These are phyloP conservation scores for Raffaelea albimanens DNA, from an alignment of 2,329 filamentous ascomycete genomes.

Conservation along the genomic window DNA sequence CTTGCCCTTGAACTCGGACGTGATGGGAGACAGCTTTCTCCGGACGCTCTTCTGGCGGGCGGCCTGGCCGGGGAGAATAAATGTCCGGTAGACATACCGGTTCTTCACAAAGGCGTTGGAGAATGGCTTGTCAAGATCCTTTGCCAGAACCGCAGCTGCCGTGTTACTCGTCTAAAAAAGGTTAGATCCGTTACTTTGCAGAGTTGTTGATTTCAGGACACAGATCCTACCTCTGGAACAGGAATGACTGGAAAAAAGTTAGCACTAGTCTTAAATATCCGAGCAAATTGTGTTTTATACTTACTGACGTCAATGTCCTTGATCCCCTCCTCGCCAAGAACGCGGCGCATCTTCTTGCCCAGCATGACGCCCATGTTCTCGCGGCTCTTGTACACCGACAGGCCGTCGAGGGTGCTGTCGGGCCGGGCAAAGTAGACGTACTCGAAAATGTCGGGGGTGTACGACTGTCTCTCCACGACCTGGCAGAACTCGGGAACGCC, in stretches of 20 bases:
- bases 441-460: conserved; percentile 81
- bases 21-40: conserved; percentile 80
- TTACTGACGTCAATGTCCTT: conserved; percentile 60
- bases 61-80: conserved; percentile 67
- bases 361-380: conserved; percentile 81
- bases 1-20: conserved; percentile 71
- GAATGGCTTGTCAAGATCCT: conserved; percentile 66
- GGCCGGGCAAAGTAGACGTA: conserved; percentile 81
- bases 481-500: conserved; percentile 65
- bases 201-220: conserved; percentile 28
- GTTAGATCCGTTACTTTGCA: no score
- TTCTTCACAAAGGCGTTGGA: conserved; percentile 83
- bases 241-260: conserved; percentile 16
- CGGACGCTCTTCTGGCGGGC: conserved; percentile 77
- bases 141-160: conserved; percentile 65
- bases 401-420: conserved; percentile 77
- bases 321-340: conserved; percentile 59
- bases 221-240: conserved; percentile 9
- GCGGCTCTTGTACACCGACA: conserved; percentile 73
- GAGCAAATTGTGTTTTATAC: no score
- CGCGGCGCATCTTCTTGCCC: conserved; percentile 59
- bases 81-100: conserved; percentile 79
- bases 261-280: no score
- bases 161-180: conserved; percentile 77
- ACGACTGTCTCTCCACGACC: conserved; percentile 58